phyloP scores from a whole-genome alignment of 2,329 filamentous ascomycete genomes.

The Curvularia verruculosa region DNA sequence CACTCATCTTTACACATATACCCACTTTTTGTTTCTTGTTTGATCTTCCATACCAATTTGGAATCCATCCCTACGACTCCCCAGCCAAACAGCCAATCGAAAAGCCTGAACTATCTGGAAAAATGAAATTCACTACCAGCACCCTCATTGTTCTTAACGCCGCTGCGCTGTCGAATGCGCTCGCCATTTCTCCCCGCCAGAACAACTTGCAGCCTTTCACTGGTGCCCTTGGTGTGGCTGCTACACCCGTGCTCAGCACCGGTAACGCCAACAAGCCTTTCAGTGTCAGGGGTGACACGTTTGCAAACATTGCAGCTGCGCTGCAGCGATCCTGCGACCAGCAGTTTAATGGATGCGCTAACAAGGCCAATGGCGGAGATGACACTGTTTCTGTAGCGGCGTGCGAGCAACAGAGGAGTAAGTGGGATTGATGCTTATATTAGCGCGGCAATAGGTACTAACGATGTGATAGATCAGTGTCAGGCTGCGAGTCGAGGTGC shows the following conservation, averaged over 20 bases:
- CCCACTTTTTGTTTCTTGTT: background rate
- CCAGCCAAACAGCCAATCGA: background rate
- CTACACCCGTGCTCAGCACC: constrained; percentile 59
- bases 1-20: background rate
- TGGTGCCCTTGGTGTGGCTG: constrained; percentile 59
- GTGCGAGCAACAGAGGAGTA: constrained; percentile 62
- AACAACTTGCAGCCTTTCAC: constrained; percentile 48
- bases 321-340: constrained; percentile 67
- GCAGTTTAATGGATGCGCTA: constrained; percentile 66
- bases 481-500: too few relatives aligned
- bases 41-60: background rate
- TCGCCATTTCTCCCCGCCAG: constrained; percentile 30
- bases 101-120: constrained; percentile 6
- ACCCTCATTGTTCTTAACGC: constrained; percentile 25
- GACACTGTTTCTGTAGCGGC: constrained; percentile 54
- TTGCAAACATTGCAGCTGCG: constrained; percentile 62
- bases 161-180: constrained; percentile 25
- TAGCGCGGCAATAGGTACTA: background rate
- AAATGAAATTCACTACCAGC: constrained; percentile 34
- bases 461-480: constrained; percentile 8
- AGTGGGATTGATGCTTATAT: constrained; percentile 1
- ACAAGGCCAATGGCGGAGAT: constrained; percentile 61
- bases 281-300: constrained; percentile 47
- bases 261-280: constrained; percentile 56
- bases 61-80: too few relatives aligned